Evolutionary conservation across 768 basidiomycete genomes (phyloP).

Genomic region (Calocera viscosa): DNA sequence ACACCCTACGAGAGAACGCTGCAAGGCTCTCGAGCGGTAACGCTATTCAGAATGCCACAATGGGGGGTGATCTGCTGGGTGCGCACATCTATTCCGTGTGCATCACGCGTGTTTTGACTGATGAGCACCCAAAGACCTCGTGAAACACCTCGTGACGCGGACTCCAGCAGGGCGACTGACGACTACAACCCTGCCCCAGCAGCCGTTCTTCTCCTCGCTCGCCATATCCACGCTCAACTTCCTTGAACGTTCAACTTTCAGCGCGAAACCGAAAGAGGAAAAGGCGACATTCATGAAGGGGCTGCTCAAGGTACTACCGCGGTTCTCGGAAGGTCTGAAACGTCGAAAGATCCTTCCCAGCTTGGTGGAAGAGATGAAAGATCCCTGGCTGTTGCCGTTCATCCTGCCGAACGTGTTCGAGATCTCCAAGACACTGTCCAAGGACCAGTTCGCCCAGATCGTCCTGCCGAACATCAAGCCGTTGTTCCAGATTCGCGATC

Average conservation of each 20-base stretch:
- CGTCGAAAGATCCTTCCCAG: conserved; percentile 84
- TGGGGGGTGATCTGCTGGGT: conserved; percentile 69
- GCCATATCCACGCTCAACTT: conserved; percentile 95
- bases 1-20: conserved; percentile 52
- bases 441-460: conserved; percentile 62
- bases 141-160: conserved; percentile 70
- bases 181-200: conserved; percentile 65
- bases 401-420: conserved; percentile 91
- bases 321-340: conserved; percentile 76
- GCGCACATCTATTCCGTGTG: conserved; percentile 11
- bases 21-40: conserved; percentile 34
- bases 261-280: conserved; percentile 85
- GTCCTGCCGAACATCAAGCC: conserved; percentile 85
- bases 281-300: conserved; percentile 96
- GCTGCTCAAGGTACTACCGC: conserved; percentile 60
- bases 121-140: conserved; percentile 42
- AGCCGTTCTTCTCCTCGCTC: conserved; percentile 87
- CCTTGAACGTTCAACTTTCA: conserved; percentile 88
- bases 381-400: conserved; percentile 81
- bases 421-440: conserved; percentile 65
- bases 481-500: conserved; percentile 80
- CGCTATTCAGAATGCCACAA: conserved; percentile 45
- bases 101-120: conserved; percentile 15
- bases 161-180: conserved; percentile 60
- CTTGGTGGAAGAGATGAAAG: conserved; percentile 96